phyloP scores from a whole-genome alignment of 345 rosid species.

The Boechera stricta region DNA sequence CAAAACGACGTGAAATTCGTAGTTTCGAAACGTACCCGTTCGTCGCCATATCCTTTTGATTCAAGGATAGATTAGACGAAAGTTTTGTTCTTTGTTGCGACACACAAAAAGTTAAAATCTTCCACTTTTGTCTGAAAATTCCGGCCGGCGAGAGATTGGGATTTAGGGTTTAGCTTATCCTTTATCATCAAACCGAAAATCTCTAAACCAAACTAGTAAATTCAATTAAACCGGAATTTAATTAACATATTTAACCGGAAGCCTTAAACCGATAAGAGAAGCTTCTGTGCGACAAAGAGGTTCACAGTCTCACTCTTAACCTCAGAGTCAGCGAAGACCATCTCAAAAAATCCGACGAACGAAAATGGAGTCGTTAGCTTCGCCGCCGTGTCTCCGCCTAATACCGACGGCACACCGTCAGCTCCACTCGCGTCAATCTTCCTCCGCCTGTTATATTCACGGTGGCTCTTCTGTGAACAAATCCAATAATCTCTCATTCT shows the following conservation, averaged over 20 bases:
- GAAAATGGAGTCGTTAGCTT: slow-evolving; percentile 44
- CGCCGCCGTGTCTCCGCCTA: slow-evolving; percentile 43
- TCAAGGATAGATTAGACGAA: slow-evolving; percentile 8
- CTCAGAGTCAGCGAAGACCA: not conserved
- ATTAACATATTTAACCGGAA: slow-evolving; percentile 3
- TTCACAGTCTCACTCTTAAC: slow-evolving; percentile 9
- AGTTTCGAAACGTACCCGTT: slow-evolving; percentile 36
- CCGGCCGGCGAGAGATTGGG: slow-evolving; percentile 40
- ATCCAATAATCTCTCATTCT: slow-evolving; percentile 47
- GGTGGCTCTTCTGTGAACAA: slow-evolving; percentile 26
- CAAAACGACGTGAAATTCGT: not conserved
- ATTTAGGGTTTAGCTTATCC: slow-evolving; percentile 33
- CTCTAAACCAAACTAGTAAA: slow-evolving; percentile 9
- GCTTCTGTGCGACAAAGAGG: slow-evolving; percentile 6
- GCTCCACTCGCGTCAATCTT: slow-evolving; percentile 5
- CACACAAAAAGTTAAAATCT: not conserved
- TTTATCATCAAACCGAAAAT: slow-evolving; percentile 14
- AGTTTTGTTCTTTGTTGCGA: slow-evolving; percentile 12
- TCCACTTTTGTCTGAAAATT: slow-evolving; percentile 26
- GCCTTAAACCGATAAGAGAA: slow-evolving; percentile 5
- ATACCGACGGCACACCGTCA: slow-evolving; percentile 27
- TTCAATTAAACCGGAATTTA: not conserved
- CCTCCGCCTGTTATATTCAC: not conserved
- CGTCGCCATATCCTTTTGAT: slow-evolving; percentile 33
- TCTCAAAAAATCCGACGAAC: slow-evolving; percentile 15